Evolutionary conservation across 1,284 basidiomycete genomes (phyloP), one percentile per base, ranked within the genome.

Genomic region (Peniophora sp.): DNA sequence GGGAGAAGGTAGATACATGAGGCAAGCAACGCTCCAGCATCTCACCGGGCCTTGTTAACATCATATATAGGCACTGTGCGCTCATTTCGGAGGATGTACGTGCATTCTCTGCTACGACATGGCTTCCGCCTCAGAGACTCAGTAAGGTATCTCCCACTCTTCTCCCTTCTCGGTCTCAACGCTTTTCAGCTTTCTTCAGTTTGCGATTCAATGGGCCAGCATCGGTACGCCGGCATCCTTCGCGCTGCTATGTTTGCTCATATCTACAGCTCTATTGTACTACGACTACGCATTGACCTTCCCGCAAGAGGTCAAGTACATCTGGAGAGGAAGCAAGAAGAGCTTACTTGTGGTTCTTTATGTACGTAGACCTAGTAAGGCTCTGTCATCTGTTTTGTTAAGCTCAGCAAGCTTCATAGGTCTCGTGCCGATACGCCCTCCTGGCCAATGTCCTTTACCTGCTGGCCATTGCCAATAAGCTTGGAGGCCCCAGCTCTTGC

Each of bases 221-320:
- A 58, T 68, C 6, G 61, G 66, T 66, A 46, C 14, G 57, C 23
- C 17, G 27, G 20, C n/a, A 17, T n/a, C 19, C 8, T 16, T 41
- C 16, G 6, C 38, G 16, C 38, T 36, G 34, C n/a, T 41, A 8
- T 41, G 5, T 20, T n/a, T n/a, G 8, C 5, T 8, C 38, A n/a
- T 8, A 8, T 41, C 16, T 20, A n/a, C 36, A 60, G 59, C 58
- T 9, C 52, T 59, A 12, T 47, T 61, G 12, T 68, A 63, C 51
- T 70, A 62, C 43, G 67, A 69, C 54, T 68, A 69, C 52, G 47
- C 52, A n/a, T 58, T 70, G 36, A 69, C 65, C 3, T 63, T 68
- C 39, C 54, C 59, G 3, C 46, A 52, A 36, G 67, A 69, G 55
- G 53, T 66, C 35, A 56, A 60, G 48, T 65, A 63, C 46, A 64